phyloP scores from a whole-genome alignment of 352 stramenopile species.

The Blastocystis sp. region DNA sequence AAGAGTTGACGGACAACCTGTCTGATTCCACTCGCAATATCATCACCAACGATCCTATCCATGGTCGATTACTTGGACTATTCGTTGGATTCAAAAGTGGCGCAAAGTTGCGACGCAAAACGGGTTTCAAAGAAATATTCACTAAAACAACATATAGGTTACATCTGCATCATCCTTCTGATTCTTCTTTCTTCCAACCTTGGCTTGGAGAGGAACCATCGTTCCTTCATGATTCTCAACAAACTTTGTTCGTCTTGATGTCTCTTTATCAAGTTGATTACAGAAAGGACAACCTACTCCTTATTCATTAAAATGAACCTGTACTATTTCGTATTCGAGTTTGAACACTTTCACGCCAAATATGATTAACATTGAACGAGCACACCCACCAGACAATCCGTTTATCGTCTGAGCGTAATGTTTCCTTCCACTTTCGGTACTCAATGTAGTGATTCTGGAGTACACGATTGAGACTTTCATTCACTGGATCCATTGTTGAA shows the following conservation, averaged over 20 bases:
- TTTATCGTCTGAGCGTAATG: background rate
- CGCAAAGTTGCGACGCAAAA: background rate
- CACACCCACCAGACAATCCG: conserved; percentile 53
- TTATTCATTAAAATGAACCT: background rate
- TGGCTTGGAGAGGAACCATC: background rate
- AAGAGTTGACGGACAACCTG: conserved; percentile 42
- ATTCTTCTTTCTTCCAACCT: background rate
- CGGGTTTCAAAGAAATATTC: background rate
- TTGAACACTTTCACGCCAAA: conserved; percentile 43
- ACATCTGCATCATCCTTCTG: background rate
- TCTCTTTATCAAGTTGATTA: background rate
- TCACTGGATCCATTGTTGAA: background rate
- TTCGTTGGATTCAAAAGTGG: conserved; percentile 1
- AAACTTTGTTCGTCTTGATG: background rate
- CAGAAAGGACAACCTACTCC: background rate
- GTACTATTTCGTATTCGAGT: conserved; percentile 8
- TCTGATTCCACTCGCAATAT: conserved; percentile 33
- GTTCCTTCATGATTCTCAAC: background rate
- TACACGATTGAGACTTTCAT: background rate
- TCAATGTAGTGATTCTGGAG: conserved; percentile 36
- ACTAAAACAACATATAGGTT: too few relatives aligned
- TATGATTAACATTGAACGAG: background rate
- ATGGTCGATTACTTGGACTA: conserved; percentile 5
- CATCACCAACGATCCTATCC: conserved; percentile 51
- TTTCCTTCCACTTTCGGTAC: conserved; percentile 44